These are phyloP conservation scores for Rhypophila decipiens DNA, from an alignment of 495 filamentous ascomycete species.

Conservation along the genomic window DNA sequence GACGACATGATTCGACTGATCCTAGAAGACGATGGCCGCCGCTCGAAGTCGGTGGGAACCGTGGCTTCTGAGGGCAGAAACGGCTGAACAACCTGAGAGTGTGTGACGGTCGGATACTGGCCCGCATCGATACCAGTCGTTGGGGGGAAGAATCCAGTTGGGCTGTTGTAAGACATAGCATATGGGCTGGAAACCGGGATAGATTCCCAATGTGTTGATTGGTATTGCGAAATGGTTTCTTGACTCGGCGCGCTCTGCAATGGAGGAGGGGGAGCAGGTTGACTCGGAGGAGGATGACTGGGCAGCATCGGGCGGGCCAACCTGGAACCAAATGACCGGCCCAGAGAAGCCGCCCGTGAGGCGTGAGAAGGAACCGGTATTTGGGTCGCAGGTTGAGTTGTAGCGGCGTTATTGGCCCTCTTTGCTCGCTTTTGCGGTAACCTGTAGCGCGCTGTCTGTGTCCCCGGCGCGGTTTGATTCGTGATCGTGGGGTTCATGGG, in stretches of 20 bases:
- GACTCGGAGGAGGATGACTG: conserved; percentile 9
- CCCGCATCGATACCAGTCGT: conserved; percentile 3
- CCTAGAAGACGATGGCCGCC: neutral
- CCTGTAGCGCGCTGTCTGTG: conserved; percentile 10
- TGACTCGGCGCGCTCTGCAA: conserved; percentile 2
- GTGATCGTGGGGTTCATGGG: too few relatives aligned
- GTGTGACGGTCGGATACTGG: conserved; percentile 10
- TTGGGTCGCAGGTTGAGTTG: conserved; percentile 13
- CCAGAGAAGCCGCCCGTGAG: conserved; percentile 11
- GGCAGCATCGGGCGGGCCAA: conserved; percentile 7
- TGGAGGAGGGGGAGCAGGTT: conserved; percentile 5
- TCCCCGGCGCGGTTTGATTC: too few relatives aligned
- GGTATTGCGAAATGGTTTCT: conserved; percentile 8
- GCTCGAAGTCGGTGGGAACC: neutral
- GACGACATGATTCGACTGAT: conserved; percentile 9
- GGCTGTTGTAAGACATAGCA: conserved; percentile 13
- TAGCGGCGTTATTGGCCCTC: conserved; percentile 10
- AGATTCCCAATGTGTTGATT: conserved; percentile 11
- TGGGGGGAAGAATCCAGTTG: conserved; percentile 10
- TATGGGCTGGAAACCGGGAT: conserved; percentile 11
- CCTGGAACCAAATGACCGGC: neutral
- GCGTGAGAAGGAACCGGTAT: conserved; percentile 17
- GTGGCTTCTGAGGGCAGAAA: conserved; percentile 1
- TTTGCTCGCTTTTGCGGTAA: conserved; percentile 14
- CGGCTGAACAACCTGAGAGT: neutral